These are phyloP conservation scores for Trametes versicolor DNA, from an alignment of 1,284 basidiomycete species.

Conservation along the genomic window DNA sequence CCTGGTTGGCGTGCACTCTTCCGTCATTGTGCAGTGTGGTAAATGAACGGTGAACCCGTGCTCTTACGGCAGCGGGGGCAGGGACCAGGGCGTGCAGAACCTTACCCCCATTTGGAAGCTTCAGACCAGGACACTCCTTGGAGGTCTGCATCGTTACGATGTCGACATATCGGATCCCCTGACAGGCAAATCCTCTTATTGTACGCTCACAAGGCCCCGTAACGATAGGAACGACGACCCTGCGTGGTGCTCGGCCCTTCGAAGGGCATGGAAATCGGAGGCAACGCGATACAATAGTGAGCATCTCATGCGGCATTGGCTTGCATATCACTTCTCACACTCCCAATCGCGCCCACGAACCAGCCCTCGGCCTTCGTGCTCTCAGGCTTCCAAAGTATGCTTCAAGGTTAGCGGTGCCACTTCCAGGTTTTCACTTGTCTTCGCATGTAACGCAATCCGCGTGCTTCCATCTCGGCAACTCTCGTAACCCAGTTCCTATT, in stretches of 20 bases:
- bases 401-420: slow-evolving; percentile 1
- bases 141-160: background rate
- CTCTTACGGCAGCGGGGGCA: no score
- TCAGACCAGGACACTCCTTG: background rate
- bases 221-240: slow-evolving; percentile 10
- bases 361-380: background rate
- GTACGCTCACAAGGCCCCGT: slow-evolving; percentile 8
- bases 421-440: background rate
- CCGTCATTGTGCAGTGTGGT: no score
- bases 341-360: background rate
- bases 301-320: background rate
- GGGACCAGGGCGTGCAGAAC: no score
- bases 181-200: background rate
- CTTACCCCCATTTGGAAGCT: no score
- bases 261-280: background rate
- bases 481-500: background rate
- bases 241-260: background rate
- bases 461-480: background rate
- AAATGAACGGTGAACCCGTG: no score
- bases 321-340: background rate
- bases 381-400: background rate
- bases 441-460: background rate
- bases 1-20: no score
- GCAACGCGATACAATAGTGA: background rate
- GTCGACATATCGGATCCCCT: background rate